These are phyloP conservation scores for Jaapia argillacea DNA, from an alignment of 768 basidiomycete species.

Conservation along the genomic window DNA sequence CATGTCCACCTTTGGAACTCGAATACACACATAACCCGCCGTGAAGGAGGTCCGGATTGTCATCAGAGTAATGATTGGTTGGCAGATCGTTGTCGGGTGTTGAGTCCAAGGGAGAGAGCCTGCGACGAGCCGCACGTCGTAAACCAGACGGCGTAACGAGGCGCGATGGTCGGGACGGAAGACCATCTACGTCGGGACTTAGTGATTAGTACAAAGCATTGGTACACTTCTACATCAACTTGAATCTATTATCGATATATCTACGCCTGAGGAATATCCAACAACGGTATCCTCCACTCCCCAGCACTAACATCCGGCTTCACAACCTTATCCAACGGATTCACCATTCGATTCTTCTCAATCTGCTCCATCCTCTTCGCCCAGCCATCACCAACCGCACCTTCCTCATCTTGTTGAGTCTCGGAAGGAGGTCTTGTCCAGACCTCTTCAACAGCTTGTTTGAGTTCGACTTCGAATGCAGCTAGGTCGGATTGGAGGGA, in stretches of 20 bases:
- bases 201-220: too few relatives aligned
- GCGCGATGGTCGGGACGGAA: neutral
- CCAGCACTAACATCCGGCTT: constrained; percentile 16
- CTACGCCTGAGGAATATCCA: neutral
- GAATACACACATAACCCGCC: neutral
- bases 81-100: neutral
- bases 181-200: too few relatives aligned
- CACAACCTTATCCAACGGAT: constrained; percentile 17
- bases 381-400: constrained; percentile 12
- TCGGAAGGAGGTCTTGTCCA: constrained; percentile 42
- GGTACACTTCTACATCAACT: neutral
- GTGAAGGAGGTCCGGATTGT: neutral
- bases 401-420: constrained; percentile 17
- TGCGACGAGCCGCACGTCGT: too few relatives aligned
- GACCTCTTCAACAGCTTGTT: constrained; percentile 48
- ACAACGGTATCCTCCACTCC: constrained; percentile 14
- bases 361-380: constrained; percentile 18
- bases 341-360: constrained; percentile 14
- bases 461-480: constrained; percentile 47
- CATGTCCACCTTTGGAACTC: too few relatives aligned
- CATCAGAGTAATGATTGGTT: neutral
- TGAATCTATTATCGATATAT: neutral
- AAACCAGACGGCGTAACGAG: too few relatives aligned
- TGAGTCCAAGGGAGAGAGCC: too few relatives aligned
- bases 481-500: constrained; percentile 51